A percentile compares a stretch with the other conserved stretches of the same genome.
Evolutionary conservation across 257 asterid genomes (phyloP).

Genomic region (Petunia axillaris): DNA sequence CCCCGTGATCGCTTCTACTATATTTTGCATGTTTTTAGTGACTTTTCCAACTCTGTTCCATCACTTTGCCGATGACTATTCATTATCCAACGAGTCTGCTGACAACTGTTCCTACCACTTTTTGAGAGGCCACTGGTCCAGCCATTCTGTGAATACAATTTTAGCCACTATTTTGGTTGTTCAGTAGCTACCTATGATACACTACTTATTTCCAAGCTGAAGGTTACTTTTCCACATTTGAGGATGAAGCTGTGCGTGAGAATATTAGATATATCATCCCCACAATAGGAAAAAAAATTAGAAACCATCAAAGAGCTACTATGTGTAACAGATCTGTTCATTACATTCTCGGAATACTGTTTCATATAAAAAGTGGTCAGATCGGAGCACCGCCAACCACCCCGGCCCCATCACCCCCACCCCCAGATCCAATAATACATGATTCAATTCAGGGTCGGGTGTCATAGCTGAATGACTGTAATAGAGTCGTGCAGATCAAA

Average conservation of each 20-base stretch:
- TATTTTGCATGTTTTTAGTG: neutral
- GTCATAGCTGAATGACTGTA: too few species aligned
- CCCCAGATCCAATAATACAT: too few species aligned
- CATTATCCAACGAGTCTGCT: neutral
- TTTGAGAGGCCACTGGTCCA: conserved; percentile 12
- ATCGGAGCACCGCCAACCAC: neutral
- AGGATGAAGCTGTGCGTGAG: neutral
- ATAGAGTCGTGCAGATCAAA: too few species aligned
- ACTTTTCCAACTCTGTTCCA: conserved; percentile 13
- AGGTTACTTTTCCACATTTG: conserved; percentile 14
- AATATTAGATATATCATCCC: neutral
- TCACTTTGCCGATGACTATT: neutral
- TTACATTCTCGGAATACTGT: neutral
- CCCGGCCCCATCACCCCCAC: too few species aligned
- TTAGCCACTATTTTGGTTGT: neutral
- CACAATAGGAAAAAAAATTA: neutral
- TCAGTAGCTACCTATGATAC: neutral
- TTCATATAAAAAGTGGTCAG: conserved; percentile 17
- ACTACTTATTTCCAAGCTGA: neutral
- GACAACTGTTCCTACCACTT: neutral
- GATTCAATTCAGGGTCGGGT: too few species aligned
- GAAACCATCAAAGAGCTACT: neutral
- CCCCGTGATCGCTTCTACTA: neutral
- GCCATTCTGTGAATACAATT: conserved; percentile 11
- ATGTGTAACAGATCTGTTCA: neutral